phyloP scores from a whole-genome alignment of 129 eudicot genomes.

The Apium graveolens region DNA sequence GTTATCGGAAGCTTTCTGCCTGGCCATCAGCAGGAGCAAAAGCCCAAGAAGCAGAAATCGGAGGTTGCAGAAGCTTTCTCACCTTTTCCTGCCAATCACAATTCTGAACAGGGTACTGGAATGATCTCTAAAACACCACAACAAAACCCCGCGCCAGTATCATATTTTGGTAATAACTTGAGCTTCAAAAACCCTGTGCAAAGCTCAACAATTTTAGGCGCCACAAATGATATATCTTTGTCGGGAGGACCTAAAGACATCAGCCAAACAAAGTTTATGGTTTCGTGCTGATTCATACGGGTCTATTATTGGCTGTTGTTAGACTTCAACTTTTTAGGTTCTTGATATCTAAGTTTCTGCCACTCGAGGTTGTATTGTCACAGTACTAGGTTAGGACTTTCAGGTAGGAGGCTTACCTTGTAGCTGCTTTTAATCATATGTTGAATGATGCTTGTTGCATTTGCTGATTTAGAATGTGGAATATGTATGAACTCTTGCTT shows the following conservation, averaged over 20 bases:
- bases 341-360: background rate
- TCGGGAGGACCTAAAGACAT: constrained; percentile 31
- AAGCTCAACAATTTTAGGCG: constrained; percentile 14
- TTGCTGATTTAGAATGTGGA: constrained; percentile 15
- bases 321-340: constrained; percentile 17
- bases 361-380: background rate
- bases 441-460: constrained; percentile 4
- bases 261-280: constrained; percentile 23
- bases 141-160: constrained; percentile 17
- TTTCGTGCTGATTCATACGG: constrained; percentile 27
- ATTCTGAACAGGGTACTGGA: constrained; percentile 20
- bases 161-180: constrained; percentile 28
- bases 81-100: constrained; percentile 17
- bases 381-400: constrained; percentile 20
- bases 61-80: constrained; percentile 25
- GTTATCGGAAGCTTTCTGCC: constrained; percentile 46
- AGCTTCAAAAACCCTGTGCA: constrained; percentile 20
- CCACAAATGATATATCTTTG: constrained; percentile 18
- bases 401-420: background rate
- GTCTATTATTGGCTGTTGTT: constrained; percentile 7
- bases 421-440: constrained; percentile 3
- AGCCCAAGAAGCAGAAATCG: constrained; percentile 36
- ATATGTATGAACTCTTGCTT: constrained; percentile 7
- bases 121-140: constrained; percentile 19
- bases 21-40: constrained; percentile 35